These are phyloP conservation scores for Ophiostoma quercus DNA, from an alignment of 2,329 filamentous ascomycete genomes.

Conservation along the genomic window DNA sequence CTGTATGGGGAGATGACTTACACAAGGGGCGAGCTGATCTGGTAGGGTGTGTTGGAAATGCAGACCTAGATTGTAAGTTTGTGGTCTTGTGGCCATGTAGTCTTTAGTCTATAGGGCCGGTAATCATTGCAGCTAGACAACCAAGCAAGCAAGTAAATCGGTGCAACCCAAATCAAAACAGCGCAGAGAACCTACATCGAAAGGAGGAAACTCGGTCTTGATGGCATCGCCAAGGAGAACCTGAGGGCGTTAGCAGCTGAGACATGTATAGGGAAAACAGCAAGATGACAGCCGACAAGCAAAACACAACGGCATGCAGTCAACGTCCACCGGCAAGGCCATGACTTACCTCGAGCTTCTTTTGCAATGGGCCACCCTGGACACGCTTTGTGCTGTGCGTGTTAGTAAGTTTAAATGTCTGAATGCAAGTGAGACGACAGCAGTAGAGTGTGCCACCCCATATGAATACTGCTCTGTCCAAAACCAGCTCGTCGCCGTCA, in stretches of 20 bases:
- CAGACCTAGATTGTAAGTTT: slow-evolving; percentile 55
- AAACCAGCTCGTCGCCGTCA: not conserved
- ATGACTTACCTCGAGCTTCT: slow-evolving; percentile 66
- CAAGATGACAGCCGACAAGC: not conserved
- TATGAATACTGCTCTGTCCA: not conserved
- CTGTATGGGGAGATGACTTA: slow-evolving; percentile 15
- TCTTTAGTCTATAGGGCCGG: not conserved
- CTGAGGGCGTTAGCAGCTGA: slow-evolving; percentile 15
- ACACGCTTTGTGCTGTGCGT: slow-evolving; percentile 65
- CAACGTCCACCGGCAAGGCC: not conserved
- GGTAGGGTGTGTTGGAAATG: slow-evolving; percentile 70
- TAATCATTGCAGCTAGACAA: not conserved
- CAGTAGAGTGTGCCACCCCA: not conserved
- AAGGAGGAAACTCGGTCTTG: slow-evolving; percentile 64
- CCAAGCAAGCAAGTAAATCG: not conserved
- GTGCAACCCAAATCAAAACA: not conserved
- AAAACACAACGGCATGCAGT: not conserved
- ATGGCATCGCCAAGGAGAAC: slow-evolving; percentile 80
- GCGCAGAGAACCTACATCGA: slow-evolving; percentile 42
- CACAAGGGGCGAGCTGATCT: slow-evolving; percentile 86
- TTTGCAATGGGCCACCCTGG: slow-evolving; percentile 78
- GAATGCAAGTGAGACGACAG: not conserved
- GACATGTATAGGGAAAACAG: not conserved
- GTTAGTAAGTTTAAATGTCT: not conserved
- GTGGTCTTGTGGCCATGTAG: slow-evolving; percentile 12